These are phyloP conservation scores for Fusarium pseudocircinatum DNA, from an alignment of 2,329 filamentous ascomycete genomes.

Conservation along the genomic window DNA sequence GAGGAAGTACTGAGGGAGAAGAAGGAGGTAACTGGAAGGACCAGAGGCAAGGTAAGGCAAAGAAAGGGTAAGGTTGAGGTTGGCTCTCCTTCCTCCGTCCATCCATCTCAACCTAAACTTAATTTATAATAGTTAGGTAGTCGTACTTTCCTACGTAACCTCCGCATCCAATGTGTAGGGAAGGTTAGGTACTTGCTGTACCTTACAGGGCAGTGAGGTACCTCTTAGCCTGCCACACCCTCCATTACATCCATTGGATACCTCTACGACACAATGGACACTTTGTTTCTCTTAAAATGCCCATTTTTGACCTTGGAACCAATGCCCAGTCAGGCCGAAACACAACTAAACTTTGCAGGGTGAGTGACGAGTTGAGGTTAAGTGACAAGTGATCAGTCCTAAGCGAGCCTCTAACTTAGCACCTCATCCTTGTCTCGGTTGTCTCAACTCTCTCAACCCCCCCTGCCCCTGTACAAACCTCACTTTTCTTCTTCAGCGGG, in stretches of 20 bases:
- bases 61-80: not conserved
- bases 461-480: slow-evolving; percentile 2
- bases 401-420: slow-evolving; percentile 19
- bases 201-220: not conserved
- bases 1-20: not conserved
- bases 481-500: slow-evolving; percentile 20
- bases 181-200: not conserved
- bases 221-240: not conserved
- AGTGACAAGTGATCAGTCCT: slow-evolving; percentile 31
- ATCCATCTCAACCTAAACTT: not conserved
- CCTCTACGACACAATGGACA: not conserved
- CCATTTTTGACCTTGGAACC: slow-evolving; percentile 2
- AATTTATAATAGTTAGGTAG: slow-evolving; percentile 16
- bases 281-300: slow-evolving; percentile 19
- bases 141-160: slow-evolving; percentile 2
- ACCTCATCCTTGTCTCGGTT: slow-evolving; percentile 4
- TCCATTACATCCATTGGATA: not conserved
- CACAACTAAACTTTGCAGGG: slow-evolving; percentile 6
- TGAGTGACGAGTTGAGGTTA: slow-evolving; percentile 7
- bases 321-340: slow-evolving; percentile 3
- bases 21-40: not conserved
- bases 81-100: slow-evolving; percentile 10
- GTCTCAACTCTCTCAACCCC: not conserved
- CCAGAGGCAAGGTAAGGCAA: not conserved
- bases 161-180: not conserved